Evolutionary conservation across 2,329 filamentous ascomycete species (phyloP).

Genomic region (Aspergillus novoparasiticus): DNA sequence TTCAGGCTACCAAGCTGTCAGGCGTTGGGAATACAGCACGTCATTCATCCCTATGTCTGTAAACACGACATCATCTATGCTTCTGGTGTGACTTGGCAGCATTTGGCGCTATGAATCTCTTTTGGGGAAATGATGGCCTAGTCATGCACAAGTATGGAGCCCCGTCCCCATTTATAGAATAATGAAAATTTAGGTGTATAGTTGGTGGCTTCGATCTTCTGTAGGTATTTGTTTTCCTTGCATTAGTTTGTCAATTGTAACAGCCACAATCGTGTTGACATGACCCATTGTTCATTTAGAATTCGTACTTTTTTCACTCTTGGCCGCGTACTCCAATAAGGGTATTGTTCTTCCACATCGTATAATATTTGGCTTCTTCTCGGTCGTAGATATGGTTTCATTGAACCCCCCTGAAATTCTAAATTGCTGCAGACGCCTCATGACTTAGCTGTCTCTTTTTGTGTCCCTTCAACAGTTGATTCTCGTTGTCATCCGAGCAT

Average conservation of each 20-base stretch:
- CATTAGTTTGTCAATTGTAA: slow-evolving; percentile 25
- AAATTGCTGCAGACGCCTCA: background rate
- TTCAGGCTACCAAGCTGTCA: background rate
- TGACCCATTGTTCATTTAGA: slow-evolving; percentile 6
- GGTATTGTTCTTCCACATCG: slow-evolving; percentile 1
- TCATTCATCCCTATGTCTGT: background rate
- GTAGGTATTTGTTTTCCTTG: slow-evolving; percentile 30
- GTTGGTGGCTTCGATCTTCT: slow-evolving; percentile 12
- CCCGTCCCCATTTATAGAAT: slow-evolving; percentile 13
- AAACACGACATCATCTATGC: background rate
- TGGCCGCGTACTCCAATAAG: slow-evolving; percentile 8
- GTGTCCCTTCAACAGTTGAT: background rate
- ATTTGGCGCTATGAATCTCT: background rate
- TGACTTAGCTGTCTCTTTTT: background rate
- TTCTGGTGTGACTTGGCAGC: background rate
- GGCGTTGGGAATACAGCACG: background rate
- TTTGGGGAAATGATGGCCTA: slow-evolving; percentile 4
- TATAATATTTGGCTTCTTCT: slow-evolving; percentile 20
- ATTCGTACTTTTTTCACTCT: slow-evolving; percentile 22
- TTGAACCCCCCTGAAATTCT: background rate
- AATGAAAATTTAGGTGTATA: slow-evolving; percentile 15
- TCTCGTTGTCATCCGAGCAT: background rate
- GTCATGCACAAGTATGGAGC: slow-evolving; percentile 16
- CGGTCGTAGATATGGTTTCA: slow-evolving; percentile 2
- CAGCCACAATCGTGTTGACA: slow-evolving; percentile 20